Conservation (phyloP, 805 yeast species). For the Pichia eremophila region DNA sequence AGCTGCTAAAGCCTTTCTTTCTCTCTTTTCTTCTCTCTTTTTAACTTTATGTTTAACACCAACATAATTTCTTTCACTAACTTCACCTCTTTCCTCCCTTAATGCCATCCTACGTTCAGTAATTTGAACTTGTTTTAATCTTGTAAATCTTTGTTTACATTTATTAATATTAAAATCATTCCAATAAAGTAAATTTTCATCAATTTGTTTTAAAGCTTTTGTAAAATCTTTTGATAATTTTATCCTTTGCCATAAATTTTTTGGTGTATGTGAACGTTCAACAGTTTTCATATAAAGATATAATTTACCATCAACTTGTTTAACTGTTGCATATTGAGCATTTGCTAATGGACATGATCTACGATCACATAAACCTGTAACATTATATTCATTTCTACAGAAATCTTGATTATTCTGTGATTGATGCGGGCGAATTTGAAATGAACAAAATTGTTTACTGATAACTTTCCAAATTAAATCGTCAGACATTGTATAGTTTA, state of each 20-base stretch:
- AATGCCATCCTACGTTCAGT: slow-evolving; percentile 90
- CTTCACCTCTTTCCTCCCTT: slow-evolving; percentile 49
- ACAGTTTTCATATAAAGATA: slow-evolving; percentile 94
- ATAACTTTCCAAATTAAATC: slow-evolving; percentile 95
- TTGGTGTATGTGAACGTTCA: slow-evolving; percentile 94
- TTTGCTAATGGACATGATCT: slow-evolving; percentile 96
- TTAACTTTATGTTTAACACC: slow-evolving; percentile 90
- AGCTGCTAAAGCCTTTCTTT: slow-evolving; percentile 92
- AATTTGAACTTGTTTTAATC: slow-evolving; percentile 90
- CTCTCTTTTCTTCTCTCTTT: slow-evolving; percentile 89
- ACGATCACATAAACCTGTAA: slow-evolving; percentile 85
- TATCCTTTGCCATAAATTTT: slow-evolving; percentile 90
- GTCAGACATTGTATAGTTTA: slow-evolving; percentile 11
- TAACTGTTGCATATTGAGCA: slow-evolving; percentile 82
- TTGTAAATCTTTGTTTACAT: slow-evolving; percentile 91
- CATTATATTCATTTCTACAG: slow-evolving; percentile 94
- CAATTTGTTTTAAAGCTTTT: slow-evolving; percentile 82
- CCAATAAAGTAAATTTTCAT: slow-evolving; percentile 85
- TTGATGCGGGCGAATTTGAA: slow-evolving; percentile 51
- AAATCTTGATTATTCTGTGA: slow-evolving; percentile 85
- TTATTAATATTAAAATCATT: slow-evolving; percentile 83
- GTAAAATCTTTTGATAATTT: slow-evolving; percentile 82
- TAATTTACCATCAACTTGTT: slow-evolving; percentile 67
- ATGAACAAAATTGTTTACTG: slow-evolving; percentile 92
- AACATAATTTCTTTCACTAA: slow-evolving; percentile 74